phyloP scores from a whole-genome alignment of 805 yeast genomes.

The Saturnispora kantuleensis region DNA sequence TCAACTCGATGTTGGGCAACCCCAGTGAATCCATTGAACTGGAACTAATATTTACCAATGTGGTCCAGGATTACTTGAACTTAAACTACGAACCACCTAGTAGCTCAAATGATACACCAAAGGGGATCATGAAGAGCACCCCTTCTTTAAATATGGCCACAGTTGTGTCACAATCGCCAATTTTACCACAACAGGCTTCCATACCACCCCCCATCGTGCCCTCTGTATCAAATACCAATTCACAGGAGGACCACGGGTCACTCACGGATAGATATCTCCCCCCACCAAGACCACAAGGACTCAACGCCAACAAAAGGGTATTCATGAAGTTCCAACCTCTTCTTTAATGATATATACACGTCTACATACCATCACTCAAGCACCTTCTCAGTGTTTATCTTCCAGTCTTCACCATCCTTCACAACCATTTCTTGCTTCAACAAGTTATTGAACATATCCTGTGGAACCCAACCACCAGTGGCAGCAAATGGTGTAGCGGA shows the following conservation, averaged over 20 bases:
- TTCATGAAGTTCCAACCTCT: slow-evolving; percentile 25
- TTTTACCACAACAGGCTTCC: background rate
- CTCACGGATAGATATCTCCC: slow-evolving; percentile 12
- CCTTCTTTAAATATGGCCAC: slow-evolving; percentile 2
- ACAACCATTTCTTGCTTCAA: slow-evolving; percentile 59
- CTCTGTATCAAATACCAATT: background rate
- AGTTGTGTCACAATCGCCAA: background rate
- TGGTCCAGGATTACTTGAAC: slow-evolving; percentile 21
- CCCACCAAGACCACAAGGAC: slow-evolving; percentile 11
- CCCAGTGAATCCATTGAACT: slow-evolving; percentile 26
- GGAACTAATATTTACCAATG: slow-evolving; percentile 28
- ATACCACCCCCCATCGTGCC: background rate
- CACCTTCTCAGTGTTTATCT: slow-evolving; percentile 22
- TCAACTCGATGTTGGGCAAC: slow-evolving; percentile 13
- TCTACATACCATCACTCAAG: slow-evolving; percentile 8
- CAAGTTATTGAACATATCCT: slow-evolving; percentile 74
- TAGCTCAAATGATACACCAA: slow-evolving; percentile 2
- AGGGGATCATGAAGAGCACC: background rate
- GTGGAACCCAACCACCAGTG: slow-evolving; percentile 94
- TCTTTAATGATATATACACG: slow-evolving; percentile 10
- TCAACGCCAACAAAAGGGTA: slow-evolving; percentile 7
- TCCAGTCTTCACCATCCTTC: slow-evolving; percentile 41
- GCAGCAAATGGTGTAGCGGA: slow-evolving; percentile 75
- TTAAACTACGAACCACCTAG: slow-evolving; percentile 19
- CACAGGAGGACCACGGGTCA: background rate